A percentile compares a stretch with the other conserved stretches of the same genome.
Conservation (phyloP, 495 filamentous ascomycete genomes). For the Extremus antarcticus region DNA sequence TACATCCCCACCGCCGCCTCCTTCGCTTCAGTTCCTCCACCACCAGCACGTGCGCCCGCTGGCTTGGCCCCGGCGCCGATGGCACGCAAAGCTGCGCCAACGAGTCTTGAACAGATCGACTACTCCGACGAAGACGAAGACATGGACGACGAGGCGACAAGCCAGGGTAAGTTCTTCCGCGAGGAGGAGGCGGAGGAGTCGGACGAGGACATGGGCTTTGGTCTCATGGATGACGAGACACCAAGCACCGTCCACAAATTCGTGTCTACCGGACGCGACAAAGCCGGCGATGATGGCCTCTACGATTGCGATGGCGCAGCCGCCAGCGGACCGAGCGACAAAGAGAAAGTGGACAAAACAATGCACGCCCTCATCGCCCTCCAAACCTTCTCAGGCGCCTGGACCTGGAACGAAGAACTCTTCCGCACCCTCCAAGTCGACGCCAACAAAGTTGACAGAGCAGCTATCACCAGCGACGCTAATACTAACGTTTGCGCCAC, state of each 20-base stretch:
- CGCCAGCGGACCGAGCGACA: background rate
- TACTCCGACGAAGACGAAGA: too few species aligned
- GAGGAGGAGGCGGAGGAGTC: conserved; percentile 4
- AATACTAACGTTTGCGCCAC: conserved; percentile 38
- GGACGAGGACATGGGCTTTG: background rate
- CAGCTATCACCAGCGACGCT: background rate
- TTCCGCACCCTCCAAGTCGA: conserved; percentile 20
- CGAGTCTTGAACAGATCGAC: too few species aligned
- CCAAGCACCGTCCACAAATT: background rate
- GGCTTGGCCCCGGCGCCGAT: too few species aligned
- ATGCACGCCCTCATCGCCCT: conserved; percentile 31
- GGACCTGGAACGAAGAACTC: conserved; percentile 26
- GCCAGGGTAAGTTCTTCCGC: too few species aligned
- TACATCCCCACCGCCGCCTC: too few species aligned
- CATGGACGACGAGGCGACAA: background rate
- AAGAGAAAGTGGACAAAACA: background rate
- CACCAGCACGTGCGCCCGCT: too few species aligned
- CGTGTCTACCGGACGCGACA: background rate
- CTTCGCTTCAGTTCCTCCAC: too few species aligned
- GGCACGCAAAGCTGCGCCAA: too few species aligned
- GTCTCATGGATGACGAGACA: background rate
- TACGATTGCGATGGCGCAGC: background rate
- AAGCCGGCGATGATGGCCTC: background rate
- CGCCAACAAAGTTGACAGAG: conserved; percentile 4
- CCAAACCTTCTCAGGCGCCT: conserved; percentile 43